phyloP scores from a whole-genome alignment of 1,139 yeast genomes.

The Zygosaccharomyces sapae region DNA sequence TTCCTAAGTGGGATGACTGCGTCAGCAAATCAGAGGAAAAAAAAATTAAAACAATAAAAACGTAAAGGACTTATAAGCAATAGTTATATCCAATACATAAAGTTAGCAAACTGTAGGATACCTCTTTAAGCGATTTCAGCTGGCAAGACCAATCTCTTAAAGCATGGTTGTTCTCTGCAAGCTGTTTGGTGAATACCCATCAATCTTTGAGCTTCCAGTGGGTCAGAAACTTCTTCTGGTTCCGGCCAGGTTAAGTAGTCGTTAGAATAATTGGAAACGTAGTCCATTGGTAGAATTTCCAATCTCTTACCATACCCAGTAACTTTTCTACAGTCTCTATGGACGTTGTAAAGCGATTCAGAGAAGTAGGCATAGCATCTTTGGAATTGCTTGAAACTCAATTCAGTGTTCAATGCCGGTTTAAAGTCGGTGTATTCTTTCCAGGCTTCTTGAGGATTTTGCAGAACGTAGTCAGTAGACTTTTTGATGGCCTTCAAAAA shows the following conservation, averaged over 20 bases:
- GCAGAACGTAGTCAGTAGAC: conserved; percentile 48
- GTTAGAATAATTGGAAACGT: conserved; percentile 49
- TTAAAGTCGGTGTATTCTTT: conserved; percentile 46
- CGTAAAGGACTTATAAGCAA: no score
- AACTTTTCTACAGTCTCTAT: conserved; percentile 56
- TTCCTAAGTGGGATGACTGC: no score
- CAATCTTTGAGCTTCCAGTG: conserved; percentile 44
- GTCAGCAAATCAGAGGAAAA: not conserved
- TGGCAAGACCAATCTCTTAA: conserved; percentile 41
- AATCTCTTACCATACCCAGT: conserved; percentile 54
- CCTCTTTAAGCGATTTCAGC: conserved; percentile 6
- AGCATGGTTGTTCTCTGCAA: conserved; percentile 49
- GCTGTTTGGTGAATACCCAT: conserved; percentile 47
- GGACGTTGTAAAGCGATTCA: conserved; percentile 46
- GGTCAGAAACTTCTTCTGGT: conserved; percentile 47
- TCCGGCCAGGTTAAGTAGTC: conserved; percentile 50
- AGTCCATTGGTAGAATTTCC: conserved; percentile 49
- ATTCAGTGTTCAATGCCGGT: conserved; percentile 44
- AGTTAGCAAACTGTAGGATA: not conserved
- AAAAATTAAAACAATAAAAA: not conserved
- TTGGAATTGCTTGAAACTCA: conserved; percentile 47
- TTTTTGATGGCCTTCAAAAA: conserved; percentile 48
- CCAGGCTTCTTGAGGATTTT: conserved; percentile 46
- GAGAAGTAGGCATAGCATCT: conserved; percentile 56
- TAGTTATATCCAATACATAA: no score